Conservation (phyloP, 495 filamentous ascomycete genomes). For the Talaromyces adpressus region DNA sequence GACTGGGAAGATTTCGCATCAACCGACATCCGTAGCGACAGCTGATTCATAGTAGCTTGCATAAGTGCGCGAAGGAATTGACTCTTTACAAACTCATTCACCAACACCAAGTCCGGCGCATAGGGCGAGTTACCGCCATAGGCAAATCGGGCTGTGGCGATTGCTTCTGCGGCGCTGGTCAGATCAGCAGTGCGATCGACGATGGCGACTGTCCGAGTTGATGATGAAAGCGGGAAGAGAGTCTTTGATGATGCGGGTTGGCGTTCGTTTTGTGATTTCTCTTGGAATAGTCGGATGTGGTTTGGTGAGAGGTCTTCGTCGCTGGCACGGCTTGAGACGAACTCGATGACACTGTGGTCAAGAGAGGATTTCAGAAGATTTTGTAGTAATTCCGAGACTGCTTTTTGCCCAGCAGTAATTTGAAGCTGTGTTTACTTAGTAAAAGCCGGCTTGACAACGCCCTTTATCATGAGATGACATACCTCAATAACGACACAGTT, state of each 20-base stretch:
- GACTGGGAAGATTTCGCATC: conserved; percentile 19
- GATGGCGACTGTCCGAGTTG: conserved; percentile 33
- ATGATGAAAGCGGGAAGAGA: background rate
- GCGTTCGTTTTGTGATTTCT: background rate
- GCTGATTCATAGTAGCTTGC: conserved; percentile 13
- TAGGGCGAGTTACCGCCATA: conserved; percentile 45
- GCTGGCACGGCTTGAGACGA: background rate
- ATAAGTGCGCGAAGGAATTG: conserved; percentile 6
- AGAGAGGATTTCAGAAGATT: conserved; percentile 13
- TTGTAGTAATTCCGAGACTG: conserved; percentile 21
- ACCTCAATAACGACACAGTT: conserved; percentile 49
- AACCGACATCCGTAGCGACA: conserved; percentile 21
- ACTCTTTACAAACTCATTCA: conserved; percentile 42
- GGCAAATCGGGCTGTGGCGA: conserved; percentile 42
- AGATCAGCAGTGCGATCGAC: conserved; percentile 48
- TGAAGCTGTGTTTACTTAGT: conserved; percentile 14
- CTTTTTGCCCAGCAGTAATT: conserved; percentile 10
- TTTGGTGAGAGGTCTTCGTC: background rate
- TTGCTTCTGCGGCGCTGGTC: conserved; percentile 31
- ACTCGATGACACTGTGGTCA: background rate
- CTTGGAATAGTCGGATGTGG: background rate
- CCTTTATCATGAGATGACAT: conserved; percentile 11
- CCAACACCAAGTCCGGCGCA: conserved; percentile 46
- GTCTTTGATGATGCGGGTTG: background rate
- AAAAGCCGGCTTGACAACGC: conserved; percentile 12